Base-by-base conservation (phyloP, 345 rosid species). In the Crucihimalaya himalaica region DNA sequence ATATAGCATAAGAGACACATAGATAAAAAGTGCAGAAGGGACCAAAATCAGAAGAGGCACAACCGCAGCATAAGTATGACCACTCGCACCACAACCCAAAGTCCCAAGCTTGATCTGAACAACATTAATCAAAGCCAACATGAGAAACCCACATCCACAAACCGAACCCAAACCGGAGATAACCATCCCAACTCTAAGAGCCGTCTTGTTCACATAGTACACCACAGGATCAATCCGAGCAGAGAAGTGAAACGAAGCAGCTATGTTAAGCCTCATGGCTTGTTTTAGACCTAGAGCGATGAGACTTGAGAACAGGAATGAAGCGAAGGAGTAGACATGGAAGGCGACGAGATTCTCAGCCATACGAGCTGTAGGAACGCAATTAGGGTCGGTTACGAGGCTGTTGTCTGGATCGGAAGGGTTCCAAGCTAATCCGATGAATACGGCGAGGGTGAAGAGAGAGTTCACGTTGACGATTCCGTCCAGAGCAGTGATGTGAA, bases 381-480 rank as follows among this genome's bases (percentile, higher is more conserved):
- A 92, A 11, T 68, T 25, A 23, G 81, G 76, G 20, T 83, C 75
- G n/a, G 48, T 20, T 31, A 77, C 82, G 58, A 90, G 94, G 37
- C 81, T 61, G 71, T 78, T 66, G 35, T 31, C 46, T 1, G 86
- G 82, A 65, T 83, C 88, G 3, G 65, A 13, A 0, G 93, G 93
- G 83, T 88, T 83, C 96, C 96, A 87, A 4, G 93, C 76, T 4
- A 94, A 83, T 45, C 97, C 97, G 53, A 94, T 48, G 87, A 94
- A 94, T 48, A 94, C 97, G 27, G 96, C 97, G 25, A 91, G 82
- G 0, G 97, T 94, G 86, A 94, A 94, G 70, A 94, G 96, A 23
- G 97, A 91, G 88, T 91, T 94, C 21, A 87, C 92, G 74, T 89
- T 88, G 4, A 91, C 83, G 69, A 95, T 77, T 56, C 86, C 93